Evolutionary conservation across 2,329 filamentous ascomycete genomes (phyloP), one percentile per base, ranked within the genome.

Genomic region (Fusarium devonianum): DNA sequence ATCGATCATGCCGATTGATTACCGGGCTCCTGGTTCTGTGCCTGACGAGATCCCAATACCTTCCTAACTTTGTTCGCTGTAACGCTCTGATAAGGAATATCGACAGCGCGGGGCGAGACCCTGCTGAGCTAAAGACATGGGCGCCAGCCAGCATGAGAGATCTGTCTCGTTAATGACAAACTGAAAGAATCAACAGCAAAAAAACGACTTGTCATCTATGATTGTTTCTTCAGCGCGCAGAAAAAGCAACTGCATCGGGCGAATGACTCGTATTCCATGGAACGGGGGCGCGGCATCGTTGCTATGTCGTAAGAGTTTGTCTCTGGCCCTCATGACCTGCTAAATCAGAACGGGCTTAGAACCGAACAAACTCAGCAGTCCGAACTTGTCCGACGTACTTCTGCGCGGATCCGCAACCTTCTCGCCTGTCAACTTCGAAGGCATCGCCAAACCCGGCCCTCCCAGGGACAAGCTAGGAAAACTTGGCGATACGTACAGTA

Each of bases 41-140:
- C n/a, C n/a, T n/a, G n/a, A n/a, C n/a, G n/a, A n/a, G n/a, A n/a
- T n/a, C n/a, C n/a, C n/a, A n/a, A n/a, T n/a, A n/a, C n/a, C n/a
- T n/a, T n/a, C n/a, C n/a, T n/a, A n/a, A n/a, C n/a, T n/a, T n/a
- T n/a, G n/a, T n/a, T n/a, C n/a, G n/a, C n/a, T 50, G 13, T 33
- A 45, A 17, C 73, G 35, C 84, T 87, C 61, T 47, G 55, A 58
- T 58, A 56, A 58, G 42, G 25, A 36, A 21, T 17, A 7, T 21
- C 12, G 12, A 21, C 23, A 13, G 22, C 33, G 18, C 38, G 50
- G 55, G 54, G 49, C 7, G 9, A 36, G 22, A 51, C 40, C 30
- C 17, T 28, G 32, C 2, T 16, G 10, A 17, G 39, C 41, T 38
- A 19, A 30, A 29, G 34, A 53, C n/a, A 26, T 29, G 38, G 46